phyloP scores from a whole-genome alignment of 1,284 basidiomycete species.

The Ceratobasidium sp. region DNA sequence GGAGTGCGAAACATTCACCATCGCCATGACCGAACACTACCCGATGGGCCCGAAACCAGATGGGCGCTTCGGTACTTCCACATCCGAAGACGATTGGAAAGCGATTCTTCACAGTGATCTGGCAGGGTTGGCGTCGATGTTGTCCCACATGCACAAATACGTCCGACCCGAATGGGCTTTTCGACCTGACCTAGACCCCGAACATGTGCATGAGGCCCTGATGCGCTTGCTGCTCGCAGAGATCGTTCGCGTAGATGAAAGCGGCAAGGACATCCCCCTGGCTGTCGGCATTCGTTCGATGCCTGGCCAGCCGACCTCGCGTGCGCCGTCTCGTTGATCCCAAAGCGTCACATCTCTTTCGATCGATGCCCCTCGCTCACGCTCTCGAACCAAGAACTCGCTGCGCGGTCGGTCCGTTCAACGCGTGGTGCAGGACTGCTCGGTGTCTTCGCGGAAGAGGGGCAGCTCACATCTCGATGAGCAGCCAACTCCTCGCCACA shows the following conservation, averaged over 20 bases:
- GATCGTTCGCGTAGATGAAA: slow-evolving; percentile 7
- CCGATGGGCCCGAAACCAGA: not conserved
- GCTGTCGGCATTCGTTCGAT: not conserved
- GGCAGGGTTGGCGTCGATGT: not conserved
- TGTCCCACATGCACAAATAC: slow-evolving; percentile 15
- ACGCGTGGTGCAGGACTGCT: too few relatives aligned
- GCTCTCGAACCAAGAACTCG: too few relatives aligned
- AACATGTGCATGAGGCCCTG: slow-evolving; percentile 17
- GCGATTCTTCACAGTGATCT: not conserved
- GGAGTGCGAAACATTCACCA: not conserved
- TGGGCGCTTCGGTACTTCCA: not conserved
- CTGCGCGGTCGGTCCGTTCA: too few relatives aligned
- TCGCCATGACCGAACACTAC: not conserved
- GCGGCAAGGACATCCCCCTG: not conserved
- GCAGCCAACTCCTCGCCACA: too few relatives aligned
- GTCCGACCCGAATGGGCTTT: slow-evolving; percentile 9
- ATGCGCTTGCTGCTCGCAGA: slow-evolving; percentile 20
- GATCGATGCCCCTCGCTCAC: too few relatives aligned
- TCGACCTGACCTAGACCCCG: not conserved
- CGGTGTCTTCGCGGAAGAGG: too few relatives aligned
- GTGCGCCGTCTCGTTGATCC: too few relatives aligned
- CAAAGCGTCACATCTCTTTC: too few relatives aligned
- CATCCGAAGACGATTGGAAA: not conserved
- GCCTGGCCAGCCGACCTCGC: too few relatives aligned
- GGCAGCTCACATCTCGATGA: too few relatives aligned